A percentile compares a stretch with the other conserved stretches of the same genome.
These are phyloP conservation scores for Arthrobotrys iridis DNA, from an alignment of 2,329 filamentous ascomycete species.

Conservation along the genomic window DNA sequence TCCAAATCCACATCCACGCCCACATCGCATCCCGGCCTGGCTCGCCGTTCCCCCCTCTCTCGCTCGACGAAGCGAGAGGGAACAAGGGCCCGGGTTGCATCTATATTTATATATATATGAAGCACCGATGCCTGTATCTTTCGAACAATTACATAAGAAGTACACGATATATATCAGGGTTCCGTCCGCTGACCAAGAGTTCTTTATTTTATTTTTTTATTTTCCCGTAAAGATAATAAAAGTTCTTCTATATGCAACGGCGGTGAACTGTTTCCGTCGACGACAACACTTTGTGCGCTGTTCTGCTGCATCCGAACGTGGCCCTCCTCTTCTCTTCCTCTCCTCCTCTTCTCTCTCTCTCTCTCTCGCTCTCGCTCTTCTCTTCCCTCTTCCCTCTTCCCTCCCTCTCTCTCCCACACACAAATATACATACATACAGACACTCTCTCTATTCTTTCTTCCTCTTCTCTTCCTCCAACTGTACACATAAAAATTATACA, in stretches of 20 bases:
- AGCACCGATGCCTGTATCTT: too few species aligned
- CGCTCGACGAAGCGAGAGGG: too few species aligned
- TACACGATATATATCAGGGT: too few species aligned
- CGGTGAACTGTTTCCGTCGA: conserved; percentile 10
- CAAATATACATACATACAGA: not conserved
- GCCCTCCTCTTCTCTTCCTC: not conserved
- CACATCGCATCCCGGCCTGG: not conserved
- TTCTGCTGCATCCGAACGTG: not conserved
- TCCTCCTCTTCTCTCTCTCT: not conserved
- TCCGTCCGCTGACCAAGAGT: not conserved
- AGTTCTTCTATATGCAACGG: too few species aligned
- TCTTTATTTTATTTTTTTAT: too few species aligned
- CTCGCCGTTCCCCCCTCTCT: not conserved
- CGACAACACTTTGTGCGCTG: conserved; percentile 24
- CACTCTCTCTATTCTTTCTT: not conserved
- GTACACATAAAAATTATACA: too few species aligned
- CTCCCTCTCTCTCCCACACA: not conserved
- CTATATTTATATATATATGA: too few species aligned
- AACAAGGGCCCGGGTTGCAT: not conserved
- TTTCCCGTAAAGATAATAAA: too few species aligned
- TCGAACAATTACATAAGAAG: too few species aligned
- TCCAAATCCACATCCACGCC: not conserved
- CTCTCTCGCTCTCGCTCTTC: not conserved
- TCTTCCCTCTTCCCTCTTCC: not conserved
- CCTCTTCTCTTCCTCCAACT: not conserved